Evolutionary conservation across 805 yeast genomes (phyloP), one percentile per base, ranked within the genome.

Genomic region (Saccharomycopsis schoenii): DNA sequence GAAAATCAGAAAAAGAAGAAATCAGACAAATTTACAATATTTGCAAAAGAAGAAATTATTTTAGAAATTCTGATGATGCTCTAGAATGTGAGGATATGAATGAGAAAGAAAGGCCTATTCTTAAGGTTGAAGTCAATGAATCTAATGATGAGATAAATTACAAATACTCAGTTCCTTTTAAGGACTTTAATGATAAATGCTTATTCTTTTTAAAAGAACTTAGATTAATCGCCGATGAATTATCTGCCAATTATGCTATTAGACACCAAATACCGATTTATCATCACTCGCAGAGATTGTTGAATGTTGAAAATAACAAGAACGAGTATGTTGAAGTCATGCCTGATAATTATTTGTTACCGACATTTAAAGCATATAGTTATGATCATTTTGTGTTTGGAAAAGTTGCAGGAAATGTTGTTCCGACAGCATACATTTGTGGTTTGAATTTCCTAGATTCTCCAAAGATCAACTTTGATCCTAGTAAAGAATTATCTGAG

Each of bases 321-420:
- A 55, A 62, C 4, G 61, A 60, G 15, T 58, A 61, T 11, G 61
- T 65, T 19, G 58, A 65, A 6, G 63, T 69, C 11, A 61, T 67
- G 39, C 63, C 70, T 25, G 62, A 64, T 17, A 61, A 60, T 8
- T 61, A 66, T 24, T 55, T 72, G 21, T 40, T 56, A 6, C 63
- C 64, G 9, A 65, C 70, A 24, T 77, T 67, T 62, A 68, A 71
- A 54, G 76, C 79, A 4, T 66, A 56, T 14, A 65, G 74, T 0
- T 77, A 72, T 64, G 69, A 67, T 56, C 79, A 77, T 60, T 71
- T 79, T 0, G 65, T 75, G 1, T 61, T 75, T 25, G 70, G 78
- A 1, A 69, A 76, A 59, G 77, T 76, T 62, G 29, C 68, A 3
- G 79, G 80, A 1, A 66, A 68, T 59, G 72, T 76, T 1, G 71